phyloP scores from a whole-genome alignment of 805 yeast genomes.

The Saturnispora dispora region DNA sequence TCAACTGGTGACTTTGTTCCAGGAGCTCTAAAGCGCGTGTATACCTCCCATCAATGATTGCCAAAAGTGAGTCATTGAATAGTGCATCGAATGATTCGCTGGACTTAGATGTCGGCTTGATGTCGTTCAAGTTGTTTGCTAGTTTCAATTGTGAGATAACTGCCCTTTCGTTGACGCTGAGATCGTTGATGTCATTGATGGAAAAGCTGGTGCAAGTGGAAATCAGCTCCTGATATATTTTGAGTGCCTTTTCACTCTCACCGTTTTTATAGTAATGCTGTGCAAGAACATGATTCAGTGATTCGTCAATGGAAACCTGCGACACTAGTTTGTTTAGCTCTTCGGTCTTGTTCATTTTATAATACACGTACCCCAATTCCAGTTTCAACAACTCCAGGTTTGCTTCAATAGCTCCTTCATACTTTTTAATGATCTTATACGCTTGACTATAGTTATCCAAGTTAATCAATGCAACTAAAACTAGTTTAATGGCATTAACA shows the following conservation, averaged over 20 bases:
- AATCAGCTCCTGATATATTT: slow-evolving; percentile 36
- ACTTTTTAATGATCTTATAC: slow-evolving; percentile 17
- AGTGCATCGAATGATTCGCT: slow-evolving; percentile 42
- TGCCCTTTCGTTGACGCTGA: slow-evolving; percentile 59
- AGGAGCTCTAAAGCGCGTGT: slow-evolving; percentile 35
- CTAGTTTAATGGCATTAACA: slow-evolving; percentile 28
- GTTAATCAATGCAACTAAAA: slow-evolving; percentile 51
- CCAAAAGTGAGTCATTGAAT: slow-evolving; percentile 51
- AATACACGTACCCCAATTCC: slow-evolving; percentile 51
- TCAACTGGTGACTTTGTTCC: not conserved
- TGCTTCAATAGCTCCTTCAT: not conserved
- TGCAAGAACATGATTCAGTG: slow-evolving; percentile 39
- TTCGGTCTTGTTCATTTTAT: slow-evolving; percentile 35
- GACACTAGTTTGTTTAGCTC: slow-evolving; percentile 18
- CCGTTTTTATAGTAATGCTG: slow-evolving; percentile 45
- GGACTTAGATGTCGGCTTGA: not conserved
- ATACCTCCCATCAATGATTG: slow-evolving; percentile 34
- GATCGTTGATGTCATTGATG: slow-evolving; percentile 40
- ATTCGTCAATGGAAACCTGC: not conserved
- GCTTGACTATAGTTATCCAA: slow-evolving; percentile 49
- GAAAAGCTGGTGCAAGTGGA: slow-evolving; percentile 15
- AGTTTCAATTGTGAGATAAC: slow-evolving; percentile 41
- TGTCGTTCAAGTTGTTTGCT: slow-evolving; percentile 5
- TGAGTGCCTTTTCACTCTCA: slow-evolving; percentile 34
- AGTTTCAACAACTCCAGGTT: slow-evolving; percentile 26